Evolutionary conservation across 2,329 filamentous ascomycete species (phyloP), one percentile per base, ranked within the genome.

Genomic region (Diaporthe batatas): DNA sequence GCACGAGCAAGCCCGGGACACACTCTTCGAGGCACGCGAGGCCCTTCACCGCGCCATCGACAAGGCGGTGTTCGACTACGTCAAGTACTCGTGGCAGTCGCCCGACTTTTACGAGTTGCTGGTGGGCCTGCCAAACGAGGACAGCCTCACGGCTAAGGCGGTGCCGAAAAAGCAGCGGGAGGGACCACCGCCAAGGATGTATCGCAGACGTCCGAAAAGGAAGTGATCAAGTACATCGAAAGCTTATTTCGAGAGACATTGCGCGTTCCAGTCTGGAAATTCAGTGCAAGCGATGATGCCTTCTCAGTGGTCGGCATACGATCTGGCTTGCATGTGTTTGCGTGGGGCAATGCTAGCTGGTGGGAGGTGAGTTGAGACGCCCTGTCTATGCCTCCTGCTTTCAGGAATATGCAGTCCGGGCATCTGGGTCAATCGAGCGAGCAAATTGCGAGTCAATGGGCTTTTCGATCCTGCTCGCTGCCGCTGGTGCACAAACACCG

Each of bases 1-100:
- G 21, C 29, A 72, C 25, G 54, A 64, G 11, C 34, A 68, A 53
- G 62, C 64, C 14, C 44, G 69, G 10, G 62, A 62, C 34, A 65
- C 64, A 16, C 32, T 73, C 29, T 25, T 72, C 36, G 21, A 68
- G 62, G 55, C 32, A 7, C 72, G 64, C 10, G 25, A 32, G 25
- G 25, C 47, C n/a, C 44, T 72, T 3, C 62, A 55, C 39, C 44
- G 54, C 10, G 62, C 69, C 2, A 64, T 72, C 23, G 44, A 55
- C 14, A 72, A 68, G 54, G 72, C 72, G 1, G 36, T 72, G 16
- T 11, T 32, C 16, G 69, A 73, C 16, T 73, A 68, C 21, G 23
- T 73, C 47, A 64, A 36, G 29, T 32, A 29, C 25, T 36, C 42
- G 8, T 59, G 53, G 59, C 23, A 18, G 3, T 39, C 44, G 12